phyloP scores from a whole-genome alignment of 305 asterid genomes.

The Fraxinus dipetala region DNA sequence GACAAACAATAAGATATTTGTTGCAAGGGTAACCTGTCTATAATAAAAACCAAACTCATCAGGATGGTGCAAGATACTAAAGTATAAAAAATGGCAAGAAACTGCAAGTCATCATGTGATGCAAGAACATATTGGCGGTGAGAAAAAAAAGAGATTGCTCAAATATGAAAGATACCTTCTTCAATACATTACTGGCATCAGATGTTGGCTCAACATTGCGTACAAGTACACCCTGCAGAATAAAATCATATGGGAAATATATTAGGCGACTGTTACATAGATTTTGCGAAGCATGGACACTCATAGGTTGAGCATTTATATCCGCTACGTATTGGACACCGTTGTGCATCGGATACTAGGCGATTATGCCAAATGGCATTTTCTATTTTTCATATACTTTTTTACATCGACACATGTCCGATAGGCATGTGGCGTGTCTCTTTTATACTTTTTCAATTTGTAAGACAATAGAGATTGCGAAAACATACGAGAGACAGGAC shows the following conservation, averaged over 20 bases:
- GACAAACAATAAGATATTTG: conserved; percentile 1
- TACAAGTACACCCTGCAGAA: conserved; percentile 80
- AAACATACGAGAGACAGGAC: background rate
- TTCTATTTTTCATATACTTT: background rate
- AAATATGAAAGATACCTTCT: conserved; percentile 56
- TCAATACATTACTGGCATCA: conserved; percentile 67
- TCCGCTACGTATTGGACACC: background rate
- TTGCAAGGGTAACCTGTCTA: background rate
- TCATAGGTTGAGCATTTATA: background rate
- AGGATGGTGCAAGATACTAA: background rate
- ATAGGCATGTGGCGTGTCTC: background rate
- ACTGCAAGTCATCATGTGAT: background rate
- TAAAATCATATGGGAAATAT: conserved; percentile 19
- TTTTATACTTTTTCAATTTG: background rate
- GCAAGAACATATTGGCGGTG: background rate
- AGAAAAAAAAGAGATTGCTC: background rate
- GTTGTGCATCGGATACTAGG: background rate
- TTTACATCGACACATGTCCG: background rate
- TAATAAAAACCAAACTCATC: background rate
- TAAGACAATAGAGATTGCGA: background rate
- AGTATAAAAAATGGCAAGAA: background rate
- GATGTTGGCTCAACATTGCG: conserved; percentile 89
- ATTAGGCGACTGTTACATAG: background rate
- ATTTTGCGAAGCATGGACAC: background rate
- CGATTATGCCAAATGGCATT: background rate